Conservation (phyloP, 208 protist genomes). For the Leptomonas pyrrhocoris region DNA sequence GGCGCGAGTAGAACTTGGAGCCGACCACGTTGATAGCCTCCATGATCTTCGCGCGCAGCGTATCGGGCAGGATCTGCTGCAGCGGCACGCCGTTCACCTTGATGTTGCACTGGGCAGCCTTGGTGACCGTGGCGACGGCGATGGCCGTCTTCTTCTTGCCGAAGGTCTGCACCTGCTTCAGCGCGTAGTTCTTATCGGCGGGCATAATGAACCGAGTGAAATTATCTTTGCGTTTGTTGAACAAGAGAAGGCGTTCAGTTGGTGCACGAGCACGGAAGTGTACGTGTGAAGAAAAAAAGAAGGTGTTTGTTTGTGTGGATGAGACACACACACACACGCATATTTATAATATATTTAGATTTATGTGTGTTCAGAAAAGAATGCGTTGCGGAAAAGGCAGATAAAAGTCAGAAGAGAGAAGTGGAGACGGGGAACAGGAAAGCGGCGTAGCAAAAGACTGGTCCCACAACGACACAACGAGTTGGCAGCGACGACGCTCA, state of each 20-base stretch:
- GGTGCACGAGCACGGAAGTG: no score
- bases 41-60: conserved; percentile 97
- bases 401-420: neutral
- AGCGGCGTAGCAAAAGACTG: no score
- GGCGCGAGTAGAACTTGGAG: conserved; percentile 90
- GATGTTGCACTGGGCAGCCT: conserved; percentile 97
- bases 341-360: no score
- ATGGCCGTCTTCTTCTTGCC: conserved; percentile 99
- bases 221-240: conserved; percentile 14
- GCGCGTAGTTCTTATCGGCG: conserved; percentile 75
- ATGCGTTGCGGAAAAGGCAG: no score
- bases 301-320: no score
- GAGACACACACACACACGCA: no score
- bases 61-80: conserved; percentile 97
- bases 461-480: no score
- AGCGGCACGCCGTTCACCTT: conserved; percentile 98
- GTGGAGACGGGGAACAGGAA: neutral
- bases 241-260: no score
- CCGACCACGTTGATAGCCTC: conserved; percentile 98
- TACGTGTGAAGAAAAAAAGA: conserved; percentile 3
- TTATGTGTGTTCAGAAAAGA: no score
- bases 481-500: no score
- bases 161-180: conserved; percentile 94
- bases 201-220: conserved; percentile 41
- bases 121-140: conserved; percentile 97